Percentiles rank a stretch among this genome's conserved stretches.
Evolutionary conservation across 805 yeast species (phyloP).

Genomic region (Starmerella ratchasimensis): DNA sequence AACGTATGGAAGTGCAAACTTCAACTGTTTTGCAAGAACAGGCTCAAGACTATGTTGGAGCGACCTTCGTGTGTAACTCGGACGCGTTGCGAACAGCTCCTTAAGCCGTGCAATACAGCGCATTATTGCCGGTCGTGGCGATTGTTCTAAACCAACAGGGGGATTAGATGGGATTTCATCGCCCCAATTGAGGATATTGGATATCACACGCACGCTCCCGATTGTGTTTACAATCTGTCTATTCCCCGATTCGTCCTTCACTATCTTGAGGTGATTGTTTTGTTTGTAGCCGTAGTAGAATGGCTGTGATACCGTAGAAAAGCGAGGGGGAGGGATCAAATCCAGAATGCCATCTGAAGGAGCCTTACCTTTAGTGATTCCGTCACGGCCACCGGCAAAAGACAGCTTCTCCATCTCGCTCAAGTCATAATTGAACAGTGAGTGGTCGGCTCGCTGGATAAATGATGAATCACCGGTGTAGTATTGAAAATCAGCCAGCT

Average conservation of each 20-base stretch:
- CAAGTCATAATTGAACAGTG: slow-evolving; percentile 34
- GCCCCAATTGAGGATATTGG: slow-evolving; percentile 26
- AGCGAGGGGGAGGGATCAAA: slow-evolving; percentile 75
- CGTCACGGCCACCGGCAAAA: slow-evolving; percentile 4
- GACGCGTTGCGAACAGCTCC: slow-evolving; percentile 50
- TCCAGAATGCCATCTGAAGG: slow-evolving; percentile 16
- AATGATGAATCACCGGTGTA: slow-evolving; percentile 44
- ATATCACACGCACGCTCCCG: slow-evolving; percentile 22
- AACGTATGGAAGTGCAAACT: slow-evolving; percentile 72
- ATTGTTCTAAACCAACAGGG: slow-evolving; percentile 29
- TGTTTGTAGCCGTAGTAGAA: slow-evolving; percentile 64
- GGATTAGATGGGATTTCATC: slow-evolving; percentile 26
- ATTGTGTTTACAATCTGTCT: slow-evolving; percentile 25
- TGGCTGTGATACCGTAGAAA: slow-evolving; percentile 64
- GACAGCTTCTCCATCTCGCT: slow-evolving; percentile 27
- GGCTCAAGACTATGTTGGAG: slow-evolving; percentile 24
- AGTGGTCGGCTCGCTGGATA: slow-evolving; percentile 29
- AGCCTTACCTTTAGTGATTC: background rate
- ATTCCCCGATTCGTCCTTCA: slow-evolving; percentile 39
- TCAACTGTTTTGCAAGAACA: slow-evolving; percentile 28
- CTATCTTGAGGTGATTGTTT: slow-evolving; percentile 44
- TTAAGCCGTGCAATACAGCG: slow-evolving; percentile 28
- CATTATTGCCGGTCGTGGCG: slow-evolving; percentile 31
- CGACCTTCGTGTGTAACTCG: slow-evolving; percentile 76
- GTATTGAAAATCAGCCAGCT: slow-evolving; percentile 78